A percentile compares a stretch with the other conserved stretches of the same genome.
phyloP scores from a whole-genome alignment of 2,329 filamentous ascomycete species.

The Fusarium mangiferae region DNA sequence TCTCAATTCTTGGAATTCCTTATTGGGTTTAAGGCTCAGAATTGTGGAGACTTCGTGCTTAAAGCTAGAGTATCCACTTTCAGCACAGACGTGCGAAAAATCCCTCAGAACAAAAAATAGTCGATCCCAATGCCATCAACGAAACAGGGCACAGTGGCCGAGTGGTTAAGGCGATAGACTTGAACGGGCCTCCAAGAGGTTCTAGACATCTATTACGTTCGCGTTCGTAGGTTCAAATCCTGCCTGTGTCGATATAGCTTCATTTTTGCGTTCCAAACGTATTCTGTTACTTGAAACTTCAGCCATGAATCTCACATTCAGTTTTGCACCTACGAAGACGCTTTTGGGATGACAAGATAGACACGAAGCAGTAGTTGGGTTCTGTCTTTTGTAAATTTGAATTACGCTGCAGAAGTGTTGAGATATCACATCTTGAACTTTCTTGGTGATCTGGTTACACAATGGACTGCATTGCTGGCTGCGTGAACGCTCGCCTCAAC shows the following conservation, averaged over 20 bases:
- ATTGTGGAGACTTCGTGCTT: background rate
- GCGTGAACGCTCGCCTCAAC: background rate
- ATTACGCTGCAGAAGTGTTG: background rate
- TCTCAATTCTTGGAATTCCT: background rate
- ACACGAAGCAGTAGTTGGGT: background rate
- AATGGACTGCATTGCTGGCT: background rate
- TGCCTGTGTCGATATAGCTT: background rate
- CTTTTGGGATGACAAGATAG: background rate
- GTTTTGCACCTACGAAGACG: background rate
- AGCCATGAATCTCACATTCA: background rate
- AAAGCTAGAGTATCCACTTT: background rate
- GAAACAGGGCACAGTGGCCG: slow-evolving; percentile 1
- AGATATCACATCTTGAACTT: background rate
- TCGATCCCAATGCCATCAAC: rapidly evolving
- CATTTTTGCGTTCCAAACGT: background rate
- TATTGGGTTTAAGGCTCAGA: background rate
- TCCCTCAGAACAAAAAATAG: rapidly evolving
- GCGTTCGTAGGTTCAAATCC: slow-evolving; percentile 17
- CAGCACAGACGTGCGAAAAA: background rate
- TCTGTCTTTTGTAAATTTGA: background rate
- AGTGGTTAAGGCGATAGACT: slow-evolving; percentile 24
- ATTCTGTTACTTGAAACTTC: background rate
- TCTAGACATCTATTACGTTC: slow-evolving; percentile 9
- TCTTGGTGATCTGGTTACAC: background rate
- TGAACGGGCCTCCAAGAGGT: background rate